phyloP scores from a whole-genome alignment of 768 basidiomycete genomes.

The Pleurotus djamor region DNA sequence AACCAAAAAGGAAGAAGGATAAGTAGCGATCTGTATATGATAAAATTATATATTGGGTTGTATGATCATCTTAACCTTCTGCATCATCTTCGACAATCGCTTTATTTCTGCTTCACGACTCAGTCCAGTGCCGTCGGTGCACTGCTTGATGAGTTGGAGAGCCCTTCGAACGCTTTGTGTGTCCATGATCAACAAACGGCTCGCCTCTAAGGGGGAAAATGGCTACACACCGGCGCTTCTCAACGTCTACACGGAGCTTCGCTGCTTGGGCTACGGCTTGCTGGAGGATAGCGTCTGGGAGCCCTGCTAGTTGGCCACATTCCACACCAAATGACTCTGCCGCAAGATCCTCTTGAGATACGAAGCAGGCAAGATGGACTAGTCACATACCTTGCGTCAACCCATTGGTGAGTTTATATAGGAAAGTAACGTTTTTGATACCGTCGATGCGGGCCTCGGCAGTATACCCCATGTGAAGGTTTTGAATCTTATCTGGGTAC shows the following conservation, averaged over 20 bases:
- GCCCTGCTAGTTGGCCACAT: constrained; percentile 84
- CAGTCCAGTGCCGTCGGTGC: background rate
- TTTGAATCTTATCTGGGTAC: constrained; percentile 62
- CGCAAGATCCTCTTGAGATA: background rate
- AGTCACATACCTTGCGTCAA: constrained; percentile 50
- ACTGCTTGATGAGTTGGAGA: background rate
- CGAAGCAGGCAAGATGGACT: background rate
- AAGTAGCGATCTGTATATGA: constrained; percentile 5
- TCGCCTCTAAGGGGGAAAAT: no score
- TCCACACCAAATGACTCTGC: constrained; percentile 88
- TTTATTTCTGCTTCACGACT: background rate
- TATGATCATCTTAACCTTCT: background rate
- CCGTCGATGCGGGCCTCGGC: constrained; percentile 71
- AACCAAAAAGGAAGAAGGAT: constrained; percentile 28
- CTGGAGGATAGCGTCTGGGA: constrained; percentile 69
- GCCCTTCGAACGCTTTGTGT: constrained; percentile 8
- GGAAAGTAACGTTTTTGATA: constrained; percentile 78
- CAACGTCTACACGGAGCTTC: constrained; percentile 51
- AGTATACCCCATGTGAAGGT: constrained; percentile 86
- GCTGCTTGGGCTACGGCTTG: constrained; percentile 56
- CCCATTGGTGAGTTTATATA: constrained; percentile 75
- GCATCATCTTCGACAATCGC: background rate
- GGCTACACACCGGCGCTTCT: constrained; percentile 27
- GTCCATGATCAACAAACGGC: background rate
- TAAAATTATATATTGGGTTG: no score